Evolutionary conservation across 345 rosid species (phyloP), one percentile per base, ranked within the genome.

Genomic region (Gossypium rotundifolium): DNA sequence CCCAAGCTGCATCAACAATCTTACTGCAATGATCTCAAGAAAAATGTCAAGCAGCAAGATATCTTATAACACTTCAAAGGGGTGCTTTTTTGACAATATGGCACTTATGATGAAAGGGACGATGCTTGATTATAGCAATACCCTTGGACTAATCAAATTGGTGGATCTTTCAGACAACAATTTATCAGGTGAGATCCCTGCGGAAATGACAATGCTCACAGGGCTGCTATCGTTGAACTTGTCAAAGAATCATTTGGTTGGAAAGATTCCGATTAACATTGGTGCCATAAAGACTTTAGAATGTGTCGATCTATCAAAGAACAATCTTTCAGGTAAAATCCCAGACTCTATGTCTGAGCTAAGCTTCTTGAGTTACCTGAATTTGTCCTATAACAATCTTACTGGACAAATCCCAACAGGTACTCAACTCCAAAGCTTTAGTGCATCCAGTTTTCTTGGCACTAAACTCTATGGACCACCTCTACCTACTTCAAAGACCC

Each of bases 321-420:
- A 69, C 72, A 69, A 17, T 0, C 29, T 66, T 33, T 52, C 48
- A 5, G 60, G 46, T 18, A 2, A 38, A 38, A 71, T 71, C 49
- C 75, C 75, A 9, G 0, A 7, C 1, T 20, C n/a, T 2, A 38
- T 72, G 18, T 20, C 75, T 18, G 0, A 8, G 3, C 52, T 71
- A 22, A 57, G 0, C 18, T 71, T 71, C 52, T 55, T 38, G 74
- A 71, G 74, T 22, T 55, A 29, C 74, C 72, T 77, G 61, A 82
- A 82, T 25, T 62, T 79, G 72, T 79, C 76, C 0, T 0, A 9
- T 4, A 78, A 81, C 70, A 69, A 33, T 6, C 57, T 78, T 5
- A 7, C 3, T 20, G 82, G 80, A 0, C 18, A 74, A 57, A 82
- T 82, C 52, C 82, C 82, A 2, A 2, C 12, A 9, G 70, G 75